These are phyloP conservation scores for Termitomyces sp. DNA, from an alignment of 768 basidiomycete genomes.

Conservation along the genomic window DNA sequence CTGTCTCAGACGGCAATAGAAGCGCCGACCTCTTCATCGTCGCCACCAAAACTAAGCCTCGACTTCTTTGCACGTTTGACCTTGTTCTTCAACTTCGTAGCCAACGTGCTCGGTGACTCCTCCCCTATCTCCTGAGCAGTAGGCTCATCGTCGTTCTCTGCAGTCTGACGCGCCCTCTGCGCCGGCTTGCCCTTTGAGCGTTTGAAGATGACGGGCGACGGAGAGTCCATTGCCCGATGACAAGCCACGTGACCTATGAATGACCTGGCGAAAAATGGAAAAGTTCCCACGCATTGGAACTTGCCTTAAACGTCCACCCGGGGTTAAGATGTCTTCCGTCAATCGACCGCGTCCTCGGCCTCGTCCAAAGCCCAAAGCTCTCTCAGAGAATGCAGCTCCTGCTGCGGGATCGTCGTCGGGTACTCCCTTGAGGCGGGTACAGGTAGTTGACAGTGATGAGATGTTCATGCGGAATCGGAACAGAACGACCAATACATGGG, in stretches of 20 bases:
- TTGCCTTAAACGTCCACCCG: constrained; percentile 25
- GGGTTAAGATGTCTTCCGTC: constrained; percentile 26
- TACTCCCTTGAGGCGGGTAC: constrained; percentile 11
- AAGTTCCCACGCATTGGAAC: constrained; percentile 41
- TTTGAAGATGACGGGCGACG: constrained; percentile 48
- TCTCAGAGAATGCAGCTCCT: constrained; percentile 11
- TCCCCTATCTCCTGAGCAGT: constrained; percentile 27
- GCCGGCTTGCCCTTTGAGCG: constrained; percentile 42
- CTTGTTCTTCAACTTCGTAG: constrained; percentile 69
- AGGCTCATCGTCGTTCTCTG: constrained; percentile 27
- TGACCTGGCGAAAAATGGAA: constrained; percentile 19
- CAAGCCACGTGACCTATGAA: constrained; percentile 31
- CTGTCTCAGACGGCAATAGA: constrained; percentile 9
- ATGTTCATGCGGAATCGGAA: constrained; percentile 67
- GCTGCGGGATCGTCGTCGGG: constrained; percentile 18
- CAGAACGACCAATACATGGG: constrained; percentile 56
- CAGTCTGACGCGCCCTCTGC: constrained; percentile 34
- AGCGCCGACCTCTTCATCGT: constrained; percentile 54
- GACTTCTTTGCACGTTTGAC: constrained; percentile 65
- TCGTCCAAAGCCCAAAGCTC: constrained; percentile 43
- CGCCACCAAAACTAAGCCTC: constrained; percentile 74
- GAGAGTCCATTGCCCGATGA: constrained; percentile 33
- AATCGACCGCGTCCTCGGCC: constrained; percentile 40
- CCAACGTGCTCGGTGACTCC: constrained; percentile 59
- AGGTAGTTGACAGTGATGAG: constrained; percentile 56